These are phyloP conservation scores for Leptographium flavum DNA, from an alignment of 2,329 filamentous ascomycete species.

Conservation along the genomic window DNA sequence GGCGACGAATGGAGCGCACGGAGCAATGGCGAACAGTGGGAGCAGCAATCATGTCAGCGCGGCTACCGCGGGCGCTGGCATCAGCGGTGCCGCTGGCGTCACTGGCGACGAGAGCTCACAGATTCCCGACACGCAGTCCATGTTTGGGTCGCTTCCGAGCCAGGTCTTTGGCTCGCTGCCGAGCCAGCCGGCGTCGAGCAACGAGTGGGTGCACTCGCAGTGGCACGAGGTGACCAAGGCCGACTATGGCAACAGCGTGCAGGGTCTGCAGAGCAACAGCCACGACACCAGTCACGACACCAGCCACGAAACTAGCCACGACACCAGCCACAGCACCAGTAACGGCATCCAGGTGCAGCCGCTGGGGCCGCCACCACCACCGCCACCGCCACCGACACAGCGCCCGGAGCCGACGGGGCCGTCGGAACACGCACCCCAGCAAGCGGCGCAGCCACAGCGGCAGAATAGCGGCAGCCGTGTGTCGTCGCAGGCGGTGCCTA, in stretches of 20 bases:
- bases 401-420: no score
- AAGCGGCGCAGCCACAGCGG: constrained; percentile 15
- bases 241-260: constrained; percentile 11
- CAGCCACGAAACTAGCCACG: not conserved
- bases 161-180: constrained; percentile 23
- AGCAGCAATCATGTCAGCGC: not conserved
- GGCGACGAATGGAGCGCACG: constrained; percentile 51
- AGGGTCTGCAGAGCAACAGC: not conserved
- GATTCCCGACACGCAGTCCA: constrained; percentile 40
- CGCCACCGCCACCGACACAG: no score
- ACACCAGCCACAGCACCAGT: not conserved
- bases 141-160: constrained; percentile 20
- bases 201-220: constrained; percentile 47
- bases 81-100: not conserved
- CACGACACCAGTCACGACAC: not conserved
- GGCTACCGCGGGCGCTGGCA: not conserved
- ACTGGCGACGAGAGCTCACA: constrained; percentile 17
- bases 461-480: constrained; percentile 18
- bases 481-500: constrained; percentile 29
- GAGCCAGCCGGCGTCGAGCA: constrained; percentile 27
- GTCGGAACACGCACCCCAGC: constrained; percentile 21
- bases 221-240: constrained; percentile 29
- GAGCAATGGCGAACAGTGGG: constrained; percentile 1
- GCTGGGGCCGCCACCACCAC: constrained; percentile 11
- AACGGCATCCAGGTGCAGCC: constrained; percentile 2